These are phyloP conservation scores for Volvox carteri DNA, from an alignment of 163 green algal genomes.

Conservation along the genomic window DNA sequence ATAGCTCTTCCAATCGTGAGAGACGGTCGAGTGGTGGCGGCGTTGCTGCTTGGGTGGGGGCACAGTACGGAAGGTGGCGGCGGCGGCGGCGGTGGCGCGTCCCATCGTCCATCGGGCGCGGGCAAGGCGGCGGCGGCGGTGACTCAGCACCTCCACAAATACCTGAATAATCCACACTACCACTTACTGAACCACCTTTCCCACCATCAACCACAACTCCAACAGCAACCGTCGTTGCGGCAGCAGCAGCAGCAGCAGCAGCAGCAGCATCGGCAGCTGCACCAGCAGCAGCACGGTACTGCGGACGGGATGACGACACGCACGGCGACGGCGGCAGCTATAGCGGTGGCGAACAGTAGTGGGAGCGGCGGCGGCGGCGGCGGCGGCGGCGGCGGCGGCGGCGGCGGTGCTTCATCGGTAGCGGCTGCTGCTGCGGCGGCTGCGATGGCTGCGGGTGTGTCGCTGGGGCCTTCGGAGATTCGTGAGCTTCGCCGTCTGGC, in stretches of 20 bases:
- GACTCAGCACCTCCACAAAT: not conserved
- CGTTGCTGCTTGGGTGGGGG: constrained; percentile 10
- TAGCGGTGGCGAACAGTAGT: not conserved
- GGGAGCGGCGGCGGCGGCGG: not conserved
- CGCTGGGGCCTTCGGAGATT: not conserved
- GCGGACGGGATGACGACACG: too few relatives aligned
- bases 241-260: constrained; percentile 10
- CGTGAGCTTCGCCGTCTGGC: constrained; percentile 38
- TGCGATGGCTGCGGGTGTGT: not conserved
- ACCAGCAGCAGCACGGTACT: not conserved
- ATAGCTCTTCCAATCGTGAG: not conserved
- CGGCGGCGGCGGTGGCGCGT: not conserved
- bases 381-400: not conserved
- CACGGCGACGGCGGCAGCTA: not conserved
- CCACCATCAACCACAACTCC: too few relatives aligned
- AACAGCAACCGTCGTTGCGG: too few relatives aligned
- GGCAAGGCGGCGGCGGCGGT: not conserved
- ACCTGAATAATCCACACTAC: not conserved
- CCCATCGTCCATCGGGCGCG: not conserved
- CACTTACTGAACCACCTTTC: too few relatives aligned
- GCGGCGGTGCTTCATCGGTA: not conserved
- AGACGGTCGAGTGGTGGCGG: constrained; percentile 18
- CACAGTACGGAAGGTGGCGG: not conserved
- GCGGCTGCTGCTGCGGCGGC: not conserved
- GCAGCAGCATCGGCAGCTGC: too few relatives aligned